phyloP scores from a whole-genome alignment of 73 alveolate genomes.

The Blepharisma stoltei region DNA sequence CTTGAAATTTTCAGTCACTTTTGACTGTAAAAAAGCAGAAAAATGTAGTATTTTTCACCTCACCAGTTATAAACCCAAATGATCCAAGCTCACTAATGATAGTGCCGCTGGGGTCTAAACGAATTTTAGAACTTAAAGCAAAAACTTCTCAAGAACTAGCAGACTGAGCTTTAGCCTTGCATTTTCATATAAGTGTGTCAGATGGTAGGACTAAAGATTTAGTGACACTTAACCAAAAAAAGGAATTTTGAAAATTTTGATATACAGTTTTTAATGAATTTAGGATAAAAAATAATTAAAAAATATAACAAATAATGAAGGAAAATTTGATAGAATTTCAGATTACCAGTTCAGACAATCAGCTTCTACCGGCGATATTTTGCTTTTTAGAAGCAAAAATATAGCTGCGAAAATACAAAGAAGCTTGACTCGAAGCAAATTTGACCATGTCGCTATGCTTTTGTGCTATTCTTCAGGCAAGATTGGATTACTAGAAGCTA shows the following conservation, averaged over 20 bases:
- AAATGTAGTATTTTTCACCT: no score
- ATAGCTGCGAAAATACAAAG: constrained; percentile 72
- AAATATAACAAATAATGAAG: constrained; percentile 29
- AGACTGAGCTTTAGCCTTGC: constrained; percentile 2
- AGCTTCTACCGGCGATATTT: constrained; percentile 95
- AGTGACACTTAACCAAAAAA: not conserved
- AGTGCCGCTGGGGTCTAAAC: not conserved
- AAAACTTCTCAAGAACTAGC: not conserved
- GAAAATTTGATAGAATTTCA: constrained; percentile 44
- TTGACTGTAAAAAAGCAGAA: no score
- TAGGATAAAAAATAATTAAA: no score
- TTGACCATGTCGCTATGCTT: constrained; percentile 83
- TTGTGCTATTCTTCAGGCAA: constrained; percentile 53
- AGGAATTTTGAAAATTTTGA: constrained; percentile 34
- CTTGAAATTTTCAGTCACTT: no score
- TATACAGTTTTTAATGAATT: no score
- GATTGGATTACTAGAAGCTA: constrained; percentile 56
- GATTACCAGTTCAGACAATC: constrained; percentile 48
- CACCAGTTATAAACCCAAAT: not conserved
- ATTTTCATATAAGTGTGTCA: not conserved
- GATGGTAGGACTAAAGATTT: not conserved
- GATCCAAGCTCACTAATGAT: not conserved
- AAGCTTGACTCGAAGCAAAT: constrained; percentile 78
- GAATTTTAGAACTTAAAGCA: constrained; percentile 21
- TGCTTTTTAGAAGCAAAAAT: constrained; percentile 72